Evolutionary conservation across 306 rosid genomes (phyloP), one percentile per base, ranked within the genome.

Genomic region (Glycyrrhiza uralensis): DNA sequence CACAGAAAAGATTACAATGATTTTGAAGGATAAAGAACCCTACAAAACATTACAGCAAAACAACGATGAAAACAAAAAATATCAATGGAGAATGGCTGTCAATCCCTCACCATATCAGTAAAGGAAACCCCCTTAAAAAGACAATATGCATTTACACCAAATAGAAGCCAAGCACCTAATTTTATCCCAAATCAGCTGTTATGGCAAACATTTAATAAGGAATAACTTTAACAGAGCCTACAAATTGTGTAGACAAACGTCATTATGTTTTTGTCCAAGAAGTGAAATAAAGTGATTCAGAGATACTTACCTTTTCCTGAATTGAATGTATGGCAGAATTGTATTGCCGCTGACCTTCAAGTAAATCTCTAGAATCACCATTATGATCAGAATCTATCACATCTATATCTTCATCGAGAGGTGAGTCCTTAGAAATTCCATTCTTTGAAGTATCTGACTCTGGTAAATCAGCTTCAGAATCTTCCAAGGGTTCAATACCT

Each of bases 321-420:
- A 95, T 92, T 24, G 99, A 79, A 81, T 95, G 99, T 75, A 95
- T 88, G 80, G 96, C 99, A 36, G 96, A 95, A 86, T 95, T 84
- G 85, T 95, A 95, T 69, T 95, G 97, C 67, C 99, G 77, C 86
- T 95, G 99, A 71, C 99, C 99, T 83, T 91, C 97, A 79, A 91
- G 99, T 80, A 95, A 90, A 87, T 95, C 99, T 69, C 85, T 81
- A 54, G 87, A 58, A 45, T 87, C 97, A 75, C 81, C 90, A 78
- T 85, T 95, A 17, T 64, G 85, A 80, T 90, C 96, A 81, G 93
- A 87, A 81, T 88, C 99, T 46, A 66, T 71, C 72, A 63, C 45
- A 50, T 95, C 99, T 44, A 78, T 29, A 82, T 94, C 92, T 55
- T 94, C 97, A 56, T 95, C 95, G 4, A 61, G 54, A 51, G 85